A percentile compares a stretch with the other conserved stretches of the same genome.
These are phyloP conservation scores for Phytophthora hybrid DNA, from an alignment of 352 stramenopile species.

Conservation along the genomic window DNA sequence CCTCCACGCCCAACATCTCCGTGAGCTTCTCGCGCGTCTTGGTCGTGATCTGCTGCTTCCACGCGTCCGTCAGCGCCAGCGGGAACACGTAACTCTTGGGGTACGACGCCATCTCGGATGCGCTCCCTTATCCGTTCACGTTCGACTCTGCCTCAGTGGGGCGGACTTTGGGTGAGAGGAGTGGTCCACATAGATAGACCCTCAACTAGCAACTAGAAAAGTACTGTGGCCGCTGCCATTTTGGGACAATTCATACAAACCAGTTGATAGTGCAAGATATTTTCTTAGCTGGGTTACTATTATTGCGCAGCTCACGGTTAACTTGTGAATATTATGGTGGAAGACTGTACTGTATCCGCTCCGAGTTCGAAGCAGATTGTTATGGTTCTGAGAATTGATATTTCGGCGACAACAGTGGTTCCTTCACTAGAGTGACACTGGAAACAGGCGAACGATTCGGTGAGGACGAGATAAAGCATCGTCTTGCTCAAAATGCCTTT, in stretches of 20 bases:
- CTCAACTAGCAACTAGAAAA: not conserved
- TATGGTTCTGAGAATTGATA: too few relatives aligned
- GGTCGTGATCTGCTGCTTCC: slow-evolving; percentile 66
- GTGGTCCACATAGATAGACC: not conserved
- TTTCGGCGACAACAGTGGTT: too few relatives aligned
- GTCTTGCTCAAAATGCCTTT: not conserved
- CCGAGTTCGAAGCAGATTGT: too few relatives aligned
- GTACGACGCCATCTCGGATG: slow-evolving; percentile 29
- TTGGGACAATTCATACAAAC: too few relatives aligned
- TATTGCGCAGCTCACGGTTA: too few relatives aligned
- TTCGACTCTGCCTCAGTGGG: not conserved
- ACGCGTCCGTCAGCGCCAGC: slow-evolving; percentile 57
- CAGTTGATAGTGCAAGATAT: too few relatives aligned
- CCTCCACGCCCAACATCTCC: slow-evolving; percentile 84
- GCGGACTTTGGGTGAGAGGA: not conserved
- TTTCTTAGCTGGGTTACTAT: too few relatives aligned
- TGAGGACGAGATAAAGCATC: not conserved
- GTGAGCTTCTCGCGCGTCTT: slow-evolving; percentile 65
- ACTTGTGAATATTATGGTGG: too few relatives aligned
- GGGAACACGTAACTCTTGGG: slow-evolving; percentile 71
- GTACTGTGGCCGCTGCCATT: too few relatives aligned
- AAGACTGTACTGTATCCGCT: too few relatives aligned
- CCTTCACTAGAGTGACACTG: not conserved
- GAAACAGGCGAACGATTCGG: not conserved
- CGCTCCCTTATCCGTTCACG: not conserved